Evolutionary conservation across 768 basidiomycete species (phyloP).

Genomic region (Auricularia auricula-judae): DNA sequence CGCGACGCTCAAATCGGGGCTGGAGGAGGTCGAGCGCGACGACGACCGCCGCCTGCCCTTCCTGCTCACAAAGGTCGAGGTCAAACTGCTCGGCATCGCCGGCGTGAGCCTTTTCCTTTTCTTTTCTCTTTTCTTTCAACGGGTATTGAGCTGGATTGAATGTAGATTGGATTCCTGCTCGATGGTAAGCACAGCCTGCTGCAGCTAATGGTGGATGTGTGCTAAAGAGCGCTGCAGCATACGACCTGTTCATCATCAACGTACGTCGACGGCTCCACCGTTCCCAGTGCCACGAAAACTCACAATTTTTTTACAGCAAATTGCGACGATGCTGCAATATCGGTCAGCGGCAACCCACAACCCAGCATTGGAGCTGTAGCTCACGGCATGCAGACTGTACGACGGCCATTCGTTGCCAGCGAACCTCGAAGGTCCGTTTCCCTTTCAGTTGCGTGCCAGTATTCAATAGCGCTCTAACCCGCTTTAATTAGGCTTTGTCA

Average conservation of each 20-base stretch:
- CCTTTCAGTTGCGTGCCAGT: background rate
- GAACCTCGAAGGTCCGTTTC: constrained; percentile 32
- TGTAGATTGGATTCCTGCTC: constrained; percentile 58
- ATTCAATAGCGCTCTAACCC: background rate
- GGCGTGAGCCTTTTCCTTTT: constrained; percentile 30
- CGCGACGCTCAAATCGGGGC: constrained; percentile 3
- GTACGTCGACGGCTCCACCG: constrained; percentile 21
- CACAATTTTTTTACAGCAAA: background rate
- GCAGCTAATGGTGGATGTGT: background rate
- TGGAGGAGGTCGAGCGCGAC: constrained; percentile 24
- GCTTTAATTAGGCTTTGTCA: constrained; percentile 32
- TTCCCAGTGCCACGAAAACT: background rate
- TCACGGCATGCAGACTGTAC: constrained; percentile 55
- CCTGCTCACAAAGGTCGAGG: constrained; percentile 32
- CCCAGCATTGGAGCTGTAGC: constrained; percentile 38
- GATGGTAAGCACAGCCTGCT: constrained; percentile 36
- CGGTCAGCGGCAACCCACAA: background rate
- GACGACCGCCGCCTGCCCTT: constrained; percentile 26
- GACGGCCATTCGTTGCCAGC: constrained; percentile 38
- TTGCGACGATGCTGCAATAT: constrained; percentile 4
- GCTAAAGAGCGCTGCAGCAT: constrained; percentile 28
- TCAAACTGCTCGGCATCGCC: constrained; percentile 51
- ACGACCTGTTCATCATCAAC: constrained; percentile 64
- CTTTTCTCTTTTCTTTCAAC: constrained; percentile 8
- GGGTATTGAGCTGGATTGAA: background rate